A percentile compares a stretch with the other conserved stretches of the same genome.
Evolutionary conservation across 306 rosid species (phyloP).

Genomic region (Acacia melanoxylon): DNA sequence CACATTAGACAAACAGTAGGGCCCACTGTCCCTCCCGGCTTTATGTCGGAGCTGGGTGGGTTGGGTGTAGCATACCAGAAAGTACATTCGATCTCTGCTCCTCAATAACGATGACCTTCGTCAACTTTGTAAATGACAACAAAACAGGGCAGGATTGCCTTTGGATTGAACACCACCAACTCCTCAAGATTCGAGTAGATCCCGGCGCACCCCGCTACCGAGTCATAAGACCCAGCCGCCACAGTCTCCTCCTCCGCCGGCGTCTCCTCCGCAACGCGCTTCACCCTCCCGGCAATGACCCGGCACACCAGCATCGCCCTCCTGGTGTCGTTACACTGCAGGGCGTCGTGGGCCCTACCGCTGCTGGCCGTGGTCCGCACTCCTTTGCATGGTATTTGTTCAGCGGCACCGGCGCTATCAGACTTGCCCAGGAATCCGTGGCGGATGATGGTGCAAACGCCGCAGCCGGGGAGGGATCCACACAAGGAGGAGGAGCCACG

Average conservation of each 20-base stretch:
- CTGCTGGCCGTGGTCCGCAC: conserved; percentile 88
- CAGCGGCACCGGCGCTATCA: neutral
- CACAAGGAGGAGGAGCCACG: conserved; percentile 71
- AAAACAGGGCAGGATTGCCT: conserved; percentile 91
- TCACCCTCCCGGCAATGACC: conserved; percentile 88
- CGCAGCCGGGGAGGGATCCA: conserved; percentile 67
- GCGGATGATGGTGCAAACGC: conserved; percentile 71
- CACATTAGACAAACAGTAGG: neutral
- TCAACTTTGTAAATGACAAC: conserved; percentile 76
- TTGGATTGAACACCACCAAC: conserved; percentile 70
- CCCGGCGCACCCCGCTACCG: conserved; percentile 70
- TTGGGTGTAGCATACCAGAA: neutral
- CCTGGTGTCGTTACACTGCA: conserved; percentile 37
- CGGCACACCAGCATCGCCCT: conserved; percentile 96
- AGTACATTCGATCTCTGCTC: neutral
- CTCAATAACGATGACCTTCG: neutral
- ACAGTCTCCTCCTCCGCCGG: conserved; percentile 49
- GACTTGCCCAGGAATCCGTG: conserved; percentile 66
- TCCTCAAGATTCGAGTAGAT: conserved; percentile 86
- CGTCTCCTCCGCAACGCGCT: conserved; percentile 60
- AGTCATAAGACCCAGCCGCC: conserved; percentile 57
- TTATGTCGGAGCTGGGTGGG: neutral
- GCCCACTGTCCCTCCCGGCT: neutral
- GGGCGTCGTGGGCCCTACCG: conserved; percentile 87
- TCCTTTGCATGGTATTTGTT: conserved; percentile 39